Percentiles rank a stretch among this genome's conserved stretches.
Evolutionary conservation across 805 yeast species (phyloP).

Genomic region (Cyberlindnera subsufficiens): DNA sequence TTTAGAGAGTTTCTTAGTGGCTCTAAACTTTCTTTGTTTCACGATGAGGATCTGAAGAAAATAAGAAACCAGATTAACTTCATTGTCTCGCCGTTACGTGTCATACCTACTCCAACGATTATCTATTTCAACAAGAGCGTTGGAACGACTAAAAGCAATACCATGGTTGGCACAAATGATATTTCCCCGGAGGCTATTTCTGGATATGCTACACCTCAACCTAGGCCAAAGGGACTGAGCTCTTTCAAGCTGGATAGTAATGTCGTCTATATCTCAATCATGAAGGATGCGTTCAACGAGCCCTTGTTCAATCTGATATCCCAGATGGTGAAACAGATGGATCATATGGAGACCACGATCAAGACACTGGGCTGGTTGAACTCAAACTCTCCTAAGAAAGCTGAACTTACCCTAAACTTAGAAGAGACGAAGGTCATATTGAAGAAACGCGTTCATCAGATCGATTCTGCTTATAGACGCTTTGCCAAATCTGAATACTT

Average conservation of each 20-base stretch:
- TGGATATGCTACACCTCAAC: conserved; percentile 29
- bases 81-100: conserved; percentile 33
- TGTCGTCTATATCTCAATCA: conserved; percentile 23
- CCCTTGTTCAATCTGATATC: conserved; percentile 25
- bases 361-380: background rate
- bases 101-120: conserved; percentile 28
- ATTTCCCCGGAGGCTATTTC: background rate
- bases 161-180: background rate
- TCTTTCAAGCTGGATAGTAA: background rate
- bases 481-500: conserved; percentile 32
- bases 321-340: conserved; percentile 27
- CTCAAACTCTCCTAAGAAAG: background rate
- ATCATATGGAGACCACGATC: conserved; percentile 16
- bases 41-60: conserved; percentile 25
- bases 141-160: background rate
- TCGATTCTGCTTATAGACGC: conserved; percentile 30
- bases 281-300: conserved; percentile 28
- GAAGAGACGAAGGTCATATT: conserved; percentile 17
- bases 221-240: conserved; percentile 17
- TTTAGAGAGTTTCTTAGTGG: conserved; percentile 40
- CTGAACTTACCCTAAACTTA: conserved; percentile 2
- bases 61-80: conserved; percentile 39
- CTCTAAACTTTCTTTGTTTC: conserved; percentile 29
- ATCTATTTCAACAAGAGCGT: conserved; percentile 5
- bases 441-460: conserved; percentile 24